These are phyloP conservation scores for Akanthomyces lecanii DNA, from an alignment of 2,329 filamentous ascomycete species.

Conservation along the genomic window DNA sequence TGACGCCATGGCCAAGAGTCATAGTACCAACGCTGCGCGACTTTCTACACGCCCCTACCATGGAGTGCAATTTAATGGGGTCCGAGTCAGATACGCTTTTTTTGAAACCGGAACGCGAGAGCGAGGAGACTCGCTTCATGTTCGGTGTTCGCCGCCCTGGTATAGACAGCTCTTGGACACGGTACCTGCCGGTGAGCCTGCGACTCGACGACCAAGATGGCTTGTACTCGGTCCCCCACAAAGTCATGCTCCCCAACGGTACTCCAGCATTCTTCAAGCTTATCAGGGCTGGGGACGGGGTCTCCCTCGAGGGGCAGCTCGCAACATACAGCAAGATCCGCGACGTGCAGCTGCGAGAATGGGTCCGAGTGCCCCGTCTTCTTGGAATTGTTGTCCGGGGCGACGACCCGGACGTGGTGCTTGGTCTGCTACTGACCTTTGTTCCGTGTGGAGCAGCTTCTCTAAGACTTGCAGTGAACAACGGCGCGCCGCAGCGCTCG, in stretches of 20 bases:
- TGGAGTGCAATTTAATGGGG: neutral
- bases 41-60: neutral
- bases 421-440: neutral
- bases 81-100: neutral
- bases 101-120: neutral
- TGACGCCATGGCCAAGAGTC: neutral
- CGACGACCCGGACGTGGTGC: neutral
- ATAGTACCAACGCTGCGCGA: neutral
- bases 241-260: neutral
- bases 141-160: neutral
- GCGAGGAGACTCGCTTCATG: neutral
- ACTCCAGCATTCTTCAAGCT: neutral
- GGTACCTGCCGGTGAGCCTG: neutral
- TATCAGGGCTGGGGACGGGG: neutral
- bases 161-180: neutral
- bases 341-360: neutral
- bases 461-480: neutral
- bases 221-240: neutral
- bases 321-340: neutral
- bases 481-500: neutral
- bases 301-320: neutral
- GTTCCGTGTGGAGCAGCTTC: neutral
- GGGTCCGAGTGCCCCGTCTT: neutral
- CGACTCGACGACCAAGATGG: neutral
- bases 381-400: neutral